These are phyloP conservation scores for Flaveria brownii DNA, from an alignment of 129 eudicot species.

Conservation along the genomic window DNA sequence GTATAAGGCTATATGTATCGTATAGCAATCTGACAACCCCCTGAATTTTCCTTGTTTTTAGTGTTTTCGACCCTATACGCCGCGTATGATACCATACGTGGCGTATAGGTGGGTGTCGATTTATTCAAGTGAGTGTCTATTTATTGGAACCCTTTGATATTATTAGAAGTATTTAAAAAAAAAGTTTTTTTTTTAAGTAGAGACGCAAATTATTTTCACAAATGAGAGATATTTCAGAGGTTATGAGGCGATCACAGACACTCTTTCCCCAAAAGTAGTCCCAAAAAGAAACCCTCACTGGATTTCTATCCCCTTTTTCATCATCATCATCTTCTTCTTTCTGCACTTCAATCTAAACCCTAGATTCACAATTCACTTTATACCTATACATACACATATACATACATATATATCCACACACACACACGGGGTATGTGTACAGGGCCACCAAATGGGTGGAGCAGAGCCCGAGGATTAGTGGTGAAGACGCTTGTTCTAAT, in stretches of 20 bases:
- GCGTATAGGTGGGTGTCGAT: no score
- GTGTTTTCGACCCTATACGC: no score
- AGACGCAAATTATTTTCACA: not conserved
- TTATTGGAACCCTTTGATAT: no score
- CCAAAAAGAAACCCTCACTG: slow-evolving; percentile 14
- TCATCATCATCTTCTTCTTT: not conserved
- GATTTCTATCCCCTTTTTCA: slow-evolving; percentile 21
- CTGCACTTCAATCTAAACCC: slow-evolving; percentile 2
- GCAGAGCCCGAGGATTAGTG: slow-evolving; percentile 70
- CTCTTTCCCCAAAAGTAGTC: slow-evolving; percentile 1
- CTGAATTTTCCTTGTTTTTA: no score
- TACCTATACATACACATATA: not conserved
- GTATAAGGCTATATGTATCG: no score
- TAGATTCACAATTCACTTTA: not conserved
- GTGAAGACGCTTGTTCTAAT: slow-evolving; percentile 67
- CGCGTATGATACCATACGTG: no score
- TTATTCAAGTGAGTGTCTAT: no score
- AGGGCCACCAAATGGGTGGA: slow-evolving; percentile 67
- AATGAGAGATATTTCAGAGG: not conserved
- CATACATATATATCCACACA: not conserved
- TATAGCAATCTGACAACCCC: no score
- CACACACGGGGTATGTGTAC: slow-evolving; percentile 43
- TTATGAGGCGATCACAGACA: not conserved
- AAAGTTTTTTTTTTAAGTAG: no score
- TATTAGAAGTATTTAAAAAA: no score